Evolutionary conservation across 305 asterid species (phyloP), one percentile per base, ranked within the genome.

Genomic region (Fraxinus ornus): DNA sequence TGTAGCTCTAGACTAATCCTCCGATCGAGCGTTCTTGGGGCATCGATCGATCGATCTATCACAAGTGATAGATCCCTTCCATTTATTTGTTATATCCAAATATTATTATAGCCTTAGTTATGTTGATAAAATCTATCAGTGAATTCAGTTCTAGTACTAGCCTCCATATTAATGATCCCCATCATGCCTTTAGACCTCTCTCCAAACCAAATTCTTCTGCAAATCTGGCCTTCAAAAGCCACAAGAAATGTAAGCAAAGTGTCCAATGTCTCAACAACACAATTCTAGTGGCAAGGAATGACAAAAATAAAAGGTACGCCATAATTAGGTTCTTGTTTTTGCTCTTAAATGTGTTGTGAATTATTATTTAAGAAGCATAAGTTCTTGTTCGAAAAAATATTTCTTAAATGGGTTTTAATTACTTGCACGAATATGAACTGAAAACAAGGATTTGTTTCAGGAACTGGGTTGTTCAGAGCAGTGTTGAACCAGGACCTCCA

Each of bases 401-500:
- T 64, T 10, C 15, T 7, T 7, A 47, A 4, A 13, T 15, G 70
- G 26, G 22, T 21, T 60, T 36, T 7, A 36, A 36, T 60, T 60
- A 21, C 70, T 60, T 21, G 4, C 70, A 24, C 35, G 36, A 7
- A 22, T 66, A 26, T 26, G 19, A 12, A 12, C 3, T 68, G 21
- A 7, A 13, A 26, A 28, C 4, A 68, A 12, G 17, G 4, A 10
- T 68, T 68, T 68, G 75, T 68, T 68, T 26, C 30, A 68, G 75
- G 75, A 68, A 12, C 37, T 26, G 13, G 37, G 37, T 68, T 26
- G 75, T 68, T 68, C 37, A 21, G 4, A 68, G 75, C 36, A 28
- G 75, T 10, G 75, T 68, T 26, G 75, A 68, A 30, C 75, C 75
- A 8, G 75, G 75, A 68, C 75, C 39, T 68, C 75, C 75, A 26